These are phyloP conservation scores for Mortierella sp. DNA, from an alignment of 371 early-diverging fungal species.

Conservation along the genomic window DNA sequence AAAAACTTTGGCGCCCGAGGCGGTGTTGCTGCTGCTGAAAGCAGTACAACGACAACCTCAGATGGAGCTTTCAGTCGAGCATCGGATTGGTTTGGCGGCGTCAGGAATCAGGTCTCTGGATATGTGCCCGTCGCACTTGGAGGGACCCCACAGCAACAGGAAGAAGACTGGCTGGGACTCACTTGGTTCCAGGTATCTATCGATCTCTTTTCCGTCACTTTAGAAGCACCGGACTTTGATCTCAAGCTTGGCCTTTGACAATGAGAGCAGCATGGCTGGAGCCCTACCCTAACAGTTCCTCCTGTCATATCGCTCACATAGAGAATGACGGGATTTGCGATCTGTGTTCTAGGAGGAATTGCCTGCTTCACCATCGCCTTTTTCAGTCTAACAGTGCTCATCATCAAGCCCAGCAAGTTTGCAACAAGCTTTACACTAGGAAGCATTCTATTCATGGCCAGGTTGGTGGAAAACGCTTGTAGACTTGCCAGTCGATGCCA, in stretches of 20 bases:
- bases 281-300: no score
- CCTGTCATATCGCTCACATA: neutral
- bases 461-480: slow-evolving; percentile 39
- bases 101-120: slow-evolving; percentile 42
- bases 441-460: slow-evolving; percentile 39
- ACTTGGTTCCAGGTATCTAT: slow-evolving; percentile 40
- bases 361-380: slow-evolving; percentile 55
- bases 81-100: slow-evolving; percentile 40
- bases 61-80: slow-evolving; percentile 24
- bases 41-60: slow-evolving; percentile 5
- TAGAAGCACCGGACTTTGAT: no score
- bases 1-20: slow-evolving; percentile 51
- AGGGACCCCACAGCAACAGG: slow-evolving; percentile 28
- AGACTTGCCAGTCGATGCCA: neutral
- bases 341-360: slow-evolving; percentile 38
- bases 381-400: slow-evolving; percentile 58
- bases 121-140: slow-evolving; percentile 48
- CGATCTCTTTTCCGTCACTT: neutral
- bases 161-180: slow-evolving; percentile 49
- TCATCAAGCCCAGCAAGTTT: slow-evolving; percentile 67
- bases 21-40: slow-evolving; percentile 31
- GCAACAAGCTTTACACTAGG: slow-evolving; percentile 67
- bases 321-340: slow-evolving; percentile 49
- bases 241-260: no score
- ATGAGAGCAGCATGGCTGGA: no score